A percentile compares a stretch with the other conserved stretches of the same genome.
These are phyloP conservation scores for Aspergillus leporis DNA, from an alignment of 495 filamentous ascomycete species.

Conservation along the genomic window DNA sequence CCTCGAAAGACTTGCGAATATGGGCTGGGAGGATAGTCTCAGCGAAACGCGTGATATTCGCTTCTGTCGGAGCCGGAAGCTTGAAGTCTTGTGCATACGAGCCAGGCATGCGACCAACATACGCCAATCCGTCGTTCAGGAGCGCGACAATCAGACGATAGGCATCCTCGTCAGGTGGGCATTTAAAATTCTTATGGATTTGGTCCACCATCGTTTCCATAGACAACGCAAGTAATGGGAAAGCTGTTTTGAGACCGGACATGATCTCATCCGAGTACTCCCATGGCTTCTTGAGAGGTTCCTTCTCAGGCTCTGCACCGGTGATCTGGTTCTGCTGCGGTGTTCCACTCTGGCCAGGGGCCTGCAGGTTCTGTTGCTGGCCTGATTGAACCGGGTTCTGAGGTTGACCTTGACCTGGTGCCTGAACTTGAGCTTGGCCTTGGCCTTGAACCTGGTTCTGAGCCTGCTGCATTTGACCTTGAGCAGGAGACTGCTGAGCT, in stretches of 20 bases:
- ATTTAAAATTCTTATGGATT: conserved; percentile 98
- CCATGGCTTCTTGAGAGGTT: conserved; percentile 77
- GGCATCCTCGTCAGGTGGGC: conserved; percentile 95
- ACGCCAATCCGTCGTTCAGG: conserved; percentile 87
- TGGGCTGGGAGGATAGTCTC: conserved; percentile 93
- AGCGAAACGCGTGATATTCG: conserved; percentile 93
- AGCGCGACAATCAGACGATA: conserved; percentile 97
- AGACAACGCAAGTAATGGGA: conserved; percentile 90
- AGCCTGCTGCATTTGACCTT: conserved; percentile 31
- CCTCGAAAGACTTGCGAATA: conserved; percentile 91
- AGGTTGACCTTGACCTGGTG: conserved; percentile 25
- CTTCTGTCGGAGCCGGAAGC: conserved; percentile 84
- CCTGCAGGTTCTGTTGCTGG: conserved; percentile 39
- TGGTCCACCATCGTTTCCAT: conserved; percentile 99
- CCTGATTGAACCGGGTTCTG: conserved; percentile 34
- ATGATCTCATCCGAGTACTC: conserved; percentile 95
- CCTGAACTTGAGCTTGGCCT: conserved; percentile 27
- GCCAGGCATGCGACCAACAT: conserved; percentile 80
- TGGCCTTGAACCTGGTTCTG: conserved; percentile 29
- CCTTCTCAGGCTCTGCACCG: conserved; percentile 35
- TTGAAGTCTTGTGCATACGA: conserved; percentile 91
- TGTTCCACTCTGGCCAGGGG: conserved; percentile 40
- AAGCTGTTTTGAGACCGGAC: conserved; percentile 89
- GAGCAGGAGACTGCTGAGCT: conserved; percentile 23
- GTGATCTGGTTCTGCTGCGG: conserved; percentile 29